These are phyloP conservation scores for Dictyostelium brefeldianum DNA, from an alignment of 78 protist species.

Conservation along the genomic window DNA sequence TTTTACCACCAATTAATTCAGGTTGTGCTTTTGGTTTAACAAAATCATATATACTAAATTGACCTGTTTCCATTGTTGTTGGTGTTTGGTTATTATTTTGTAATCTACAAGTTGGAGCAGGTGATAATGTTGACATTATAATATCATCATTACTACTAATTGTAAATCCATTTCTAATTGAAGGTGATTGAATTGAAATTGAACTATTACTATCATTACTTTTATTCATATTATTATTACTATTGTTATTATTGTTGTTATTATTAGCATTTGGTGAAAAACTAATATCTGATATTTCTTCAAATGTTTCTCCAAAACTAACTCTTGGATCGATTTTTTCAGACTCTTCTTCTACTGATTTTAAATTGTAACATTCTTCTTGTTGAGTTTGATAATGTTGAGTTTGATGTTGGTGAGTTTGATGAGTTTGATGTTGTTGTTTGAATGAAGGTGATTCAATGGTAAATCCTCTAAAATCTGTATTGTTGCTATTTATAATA, in stretches of 20 bases:
- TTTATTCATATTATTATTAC: neutral
- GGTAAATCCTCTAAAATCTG: neutral
- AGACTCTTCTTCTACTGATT: slow-evolving; percentile 25
- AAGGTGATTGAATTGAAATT: neutral
- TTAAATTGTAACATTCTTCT: neutral
- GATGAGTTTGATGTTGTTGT: neutral
- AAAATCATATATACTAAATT: neutral
- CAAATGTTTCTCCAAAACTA: neutral
- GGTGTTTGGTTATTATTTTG: neutral
- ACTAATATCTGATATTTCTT: neutral
- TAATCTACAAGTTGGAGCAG: neutral
- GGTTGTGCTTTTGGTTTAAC: neutral
- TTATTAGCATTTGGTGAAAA: neutral
- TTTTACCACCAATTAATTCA: neutral
- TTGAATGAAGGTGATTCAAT: neutral
- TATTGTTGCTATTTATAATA: neutral
- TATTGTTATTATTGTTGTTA: neutral
- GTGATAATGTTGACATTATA: neutral
- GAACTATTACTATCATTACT: neutral
- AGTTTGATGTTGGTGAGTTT: neutral
- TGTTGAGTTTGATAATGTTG: neutral
- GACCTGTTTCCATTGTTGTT: neutral
- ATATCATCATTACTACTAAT: neutral
- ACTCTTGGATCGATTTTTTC: slow-evolving; percentile 26
- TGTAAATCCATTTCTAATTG: neutral